Percentiles rank a stretch among this genome's conserved stretches.
These are phyloP conservation scores for Kappamyces sp. DNA, from an alignment of 192 early-diverging fungal species.

Conservation along the genomic window DNA sequence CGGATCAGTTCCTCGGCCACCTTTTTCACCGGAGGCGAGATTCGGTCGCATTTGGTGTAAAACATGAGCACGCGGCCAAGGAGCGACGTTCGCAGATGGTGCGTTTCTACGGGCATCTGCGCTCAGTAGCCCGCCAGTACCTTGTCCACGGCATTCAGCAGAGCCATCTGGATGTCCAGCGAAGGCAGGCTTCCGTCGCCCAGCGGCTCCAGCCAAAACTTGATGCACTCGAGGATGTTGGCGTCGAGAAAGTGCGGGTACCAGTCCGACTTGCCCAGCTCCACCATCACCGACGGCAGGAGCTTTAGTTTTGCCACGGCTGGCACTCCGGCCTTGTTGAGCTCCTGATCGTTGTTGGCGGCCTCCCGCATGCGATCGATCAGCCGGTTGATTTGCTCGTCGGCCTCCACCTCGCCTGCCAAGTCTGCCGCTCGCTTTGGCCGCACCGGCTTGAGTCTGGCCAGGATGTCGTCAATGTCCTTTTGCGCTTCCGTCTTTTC, in stretches of 20 bases:
- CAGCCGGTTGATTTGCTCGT: constrained; percentile 36
- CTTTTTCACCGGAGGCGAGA: constrained; percentile 61
- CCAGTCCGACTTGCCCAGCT: constrained; percentile 59
- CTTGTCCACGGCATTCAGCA: constrained; percentile 66
- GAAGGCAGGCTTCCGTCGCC: constrained; percentile 82
- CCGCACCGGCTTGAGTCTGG: constrained; percentile 30
- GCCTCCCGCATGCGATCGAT: constrained; percentile 55
- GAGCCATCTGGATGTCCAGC: constrained; percentile 78
- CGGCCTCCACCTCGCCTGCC: constrained; percentile 26
- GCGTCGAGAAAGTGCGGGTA: constrained; percentile 77
- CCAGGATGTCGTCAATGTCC: constrained; percentile 36
- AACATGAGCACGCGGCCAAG: constrained; percentile 84
- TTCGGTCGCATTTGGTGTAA: constrained; percentile 79
- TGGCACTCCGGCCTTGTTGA: constrained; percentile 52
- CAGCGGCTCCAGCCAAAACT: constrained; percentile 85
- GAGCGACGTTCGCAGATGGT: constrained; percentile 73
- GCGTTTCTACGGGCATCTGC: constrained; percentile 61
- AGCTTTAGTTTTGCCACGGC: constrained; percentile 66
- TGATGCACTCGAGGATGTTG: constrained; percentile 76
- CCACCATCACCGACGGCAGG: constrained; percentile 46
- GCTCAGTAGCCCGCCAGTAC: constrained; percentile 26
- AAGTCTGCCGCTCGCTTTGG: constrained; percentile 26
- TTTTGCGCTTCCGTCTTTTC: constrained; percentile 24
- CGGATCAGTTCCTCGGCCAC: constrained; percentile 66
- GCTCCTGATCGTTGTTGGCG: constrained; percentile 55